Conservation (phyloP, 805 yeast species). For the Jamesozyma spencerorum region DNA sequence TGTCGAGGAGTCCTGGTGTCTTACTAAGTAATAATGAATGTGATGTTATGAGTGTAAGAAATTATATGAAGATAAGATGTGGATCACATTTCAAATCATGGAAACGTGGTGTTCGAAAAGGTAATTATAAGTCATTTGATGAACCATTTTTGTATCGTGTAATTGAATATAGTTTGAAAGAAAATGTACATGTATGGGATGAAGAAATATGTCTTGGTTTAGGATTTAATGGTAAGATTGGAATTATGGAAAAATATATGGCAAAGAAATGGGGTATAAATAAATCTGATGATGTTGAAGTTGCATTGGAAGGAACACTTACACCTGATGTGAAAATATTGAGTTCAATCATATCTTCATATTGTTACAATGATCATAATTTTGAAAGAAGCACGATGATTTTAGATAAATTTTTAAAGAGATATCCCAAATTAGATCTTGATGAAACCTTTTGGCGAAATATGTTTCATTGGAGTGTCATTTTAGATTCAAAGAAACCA, state of each 20-base stretch:
- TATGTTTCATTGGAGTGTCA: conserved; percentile 13
- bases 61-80: conserved; percentile 21
- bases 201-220: conserved; percentile 20
- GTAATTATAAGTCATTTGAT: conserved; percentile 9
- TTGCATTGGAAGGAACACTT: background rate
- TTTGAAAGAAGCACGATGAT: conserved; percentile 11
- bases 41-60: conserved; percentile 13
- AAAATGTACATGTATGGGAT: conserved; percentile 11
- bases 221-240: conserved; percentile 8
- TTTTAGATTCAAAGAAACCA: background rate
- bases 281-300: background rate
- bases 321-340: conserved; percentile 17
- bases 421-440: conserved; percentile 16
- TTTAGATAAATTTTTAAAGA: conserved; percentile 14
- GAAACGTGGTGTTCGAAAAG: conserved; percentile 9
- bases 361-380: conserved; percentile 11
- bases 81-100: conserved; percentile 21
- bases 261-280: conserved; percentile 14
- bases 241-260: conserved; percentile 14
- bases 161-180: conserved; percentile 7
- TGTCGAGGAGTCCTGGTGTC: conserved; percentile 6
- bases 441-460: conserved; percentile 21
- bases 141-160: conserved; percentile 9
- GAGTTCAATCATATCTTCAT: conserved; percentile 17
- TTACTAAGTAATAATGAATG: conserved; percentile 2